phyloP scores from a whole-genome alignment of 2,329 filamentous ascomycete genomes.

The Septoria linicola region DNA sequence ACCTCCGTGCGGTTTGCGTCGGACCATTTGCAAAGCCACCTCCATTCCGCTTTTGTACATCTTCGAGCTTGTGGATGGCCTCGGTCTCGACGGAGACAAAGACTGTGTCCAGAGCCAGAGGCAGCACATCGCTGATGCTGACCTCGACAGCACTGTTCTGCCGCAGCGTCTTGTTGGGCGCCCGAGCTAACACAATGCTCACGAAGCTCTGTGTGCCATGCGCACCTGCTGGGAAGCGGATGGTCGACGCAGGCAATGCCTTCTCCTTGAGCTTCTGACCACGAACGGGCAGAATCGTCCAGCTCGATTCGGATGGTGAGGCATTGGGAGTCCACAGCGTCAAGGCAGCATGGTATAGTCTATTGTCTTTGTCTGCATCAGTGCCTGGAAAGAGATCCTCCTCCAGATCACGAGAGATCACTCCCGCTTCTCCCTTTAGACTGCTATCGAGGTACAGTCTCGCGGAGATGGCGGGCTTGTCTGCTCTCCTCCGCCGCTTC shows the following conservation, averaged over 20 bases:
- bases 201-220: constrained; percentile 77
- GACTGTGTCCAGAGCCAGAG: constrained; percentile 77
- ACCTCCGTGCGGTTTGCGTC: constrained; percentile 23
- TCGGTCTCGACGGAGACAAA: constrained; percentile 84
- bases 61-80: constrained; percentile 73
- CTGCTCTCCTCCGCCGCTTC: constrained; percentile 52
- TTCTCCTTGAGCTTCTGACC: constrained; percentile 51
- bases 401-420: constrained; percentile 84
- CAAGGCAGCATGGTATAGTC: constrained; percentile 70
- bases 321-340: constrained; percentile 67
- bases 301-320: constrained; percentile 62
- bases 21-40: constrained; percentile 51
- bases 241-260: constrained; percentile 69
- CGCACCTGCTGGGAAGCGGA: constrained; percentile 74
- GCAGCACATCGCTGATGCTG: constrained; percentile 74
- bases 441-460: constrained; percentile 81
- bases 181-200: constrained; percentile 65
- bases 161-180: constrained; percentile 72
- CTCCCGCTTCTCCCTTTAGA: constrained; percentile 79
- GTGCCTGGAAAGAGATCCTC: constrained; percentile 68
- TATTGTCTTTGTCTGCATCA: constrained; percentile 22
- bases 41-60: constrained; percentile 80
- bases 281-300: constrained; percentile 80
- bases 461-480: constrained; percentile 75
- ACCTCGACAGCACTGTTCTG: constrained; percentile 80